Evolutionary conservation across 1,284 basidiomycete genomes (phyloP).

Genomic region (Rhodotorula glutinis): DNA sequence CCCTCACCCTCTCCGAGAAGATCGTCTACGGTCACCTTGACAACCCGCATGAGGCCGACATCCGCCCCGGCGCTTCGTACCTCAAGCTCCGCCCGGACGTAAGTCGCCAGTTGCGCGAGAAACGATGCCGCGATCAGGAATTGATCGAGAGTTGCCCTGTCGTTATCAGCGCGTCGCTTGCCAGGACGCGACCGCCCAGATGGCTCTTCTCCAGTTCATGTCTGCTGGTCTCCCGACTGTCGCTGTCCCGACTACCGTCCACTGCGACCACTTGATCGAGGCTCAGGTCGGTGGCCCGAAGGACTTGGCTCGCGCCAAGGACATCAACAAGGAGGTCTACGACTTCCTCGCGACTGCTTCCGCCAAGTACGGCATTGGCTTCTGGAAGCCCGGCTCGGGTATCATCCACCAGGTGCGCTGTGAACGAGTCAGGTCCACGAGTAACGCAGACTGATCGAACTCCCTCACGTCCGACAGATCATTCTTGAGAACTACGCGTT

Average conservation of each 20-base stretch:
- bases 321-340: constrained; percentile 98
- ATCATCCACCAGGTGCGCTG: constrained; percentile 54
- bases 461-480: constrained; percentile 46
- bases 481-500: constrained; percentile 99
- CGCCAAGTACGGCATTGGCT: constrained; percentile 98
- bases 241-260: constrained; percentile 94
- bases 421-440: no score
- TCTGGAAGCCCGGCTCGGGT: constrained; percentile 99
- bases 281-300: constrained; percentile 89
- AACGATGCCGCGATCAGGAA: constrained; percentile 61
- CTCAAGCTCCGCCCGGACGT: constrained; percentile 94
- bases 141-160: constrained; percentile 11
- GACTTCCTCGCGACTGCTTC: constrained; percentile 98
- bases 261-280: constrained; percentile 99
- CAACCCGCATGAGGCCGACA: constrained; percentile 85
- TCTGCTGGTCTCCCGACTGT: constrained; percentile 97
- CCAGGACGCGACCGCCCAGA: constrained; percentile 98
- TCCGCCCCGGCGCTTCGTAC: constrained; percentile 82
- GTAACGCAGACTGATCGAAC: neutral
- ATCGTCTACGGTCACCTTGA: constrained; percentile 97
- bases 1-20: constrained; percentile 96
- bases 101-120: constrained; percentile 81
- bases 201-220: constrained; percentile 99
- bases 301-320: constrained; percentile 87
- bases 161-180: constrained; percentile 84